Evolutionary conservation across 1,284 basidiomycete species (phyloP).

Genomic region (Amylostereum chailletii): DNA sequence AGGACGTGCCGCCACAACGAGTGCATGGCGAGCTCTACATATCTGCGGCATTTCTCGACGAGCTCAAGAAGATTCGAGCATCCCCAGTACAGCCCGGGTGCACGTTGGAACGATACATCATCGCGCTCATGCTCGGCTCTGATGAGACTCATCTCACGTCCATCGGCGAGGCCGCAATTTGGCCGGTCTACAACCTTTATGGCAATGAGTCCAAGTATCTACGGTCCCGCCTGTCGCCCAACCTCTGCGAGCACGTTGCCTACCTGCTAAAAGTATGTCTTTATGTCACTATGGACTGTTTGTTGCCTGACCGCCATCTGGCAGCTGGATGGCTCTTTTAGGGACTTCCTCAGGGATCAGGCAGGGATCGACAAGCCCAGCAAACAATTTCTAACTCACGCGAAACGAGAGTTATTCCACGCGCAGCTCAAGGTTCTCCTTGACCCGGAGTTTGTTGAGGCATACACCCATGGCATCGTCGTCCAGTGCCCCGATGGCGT

Average conservation of each 20-base stretch:
- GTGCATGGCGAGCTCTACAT: slow-evolving; percentile 25
- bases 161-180: slow-evolving; percentile 12
- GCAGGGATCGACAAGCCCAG: background rate
- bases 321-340: slow-evolving; percentile 10
- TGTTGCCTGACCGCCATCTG: background rate
- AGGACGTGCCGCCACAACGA: background rate
- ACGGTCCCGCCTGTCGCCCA: slow-evolving; percentile 12
- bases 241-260: slow-evolving; percentile 20
- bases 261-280: slow-evolving; percentile 20
- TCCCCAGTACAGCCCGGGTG: slow-evolving; percentile 10
- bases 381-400: slow-evolving; percentile 8
- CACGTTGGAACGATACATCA: slow-evolving; percentile 13
- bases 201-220: slow-evolving; percentile 21
- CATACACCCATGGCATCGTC: slow-evolving; percentile 12
- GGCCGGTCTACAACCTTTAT: slow-evolving; percentile 17
- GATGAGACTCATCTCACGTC: slow-evolving; percentile 16
- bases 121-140: slow-evolving; percentile 15
- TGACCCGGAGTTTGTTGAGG: slow-evolving; percentile 12
- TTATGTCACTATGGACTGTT: background rate
- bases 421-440: slow-evolving; percentile 10
- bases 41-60: slow-evolving; percentile 19
- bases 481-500: slow-evolving; percentile 12
- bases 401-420: slow-evolving; percentile 13
- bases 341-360: slow-evolving; percentile 3
- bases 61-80: slow-evolving; percentile 16